phyloP scores from a whole-genome alignment of 768 basidiomycete genomes.

The Tylopilus cervinicoccineus region DNA sequence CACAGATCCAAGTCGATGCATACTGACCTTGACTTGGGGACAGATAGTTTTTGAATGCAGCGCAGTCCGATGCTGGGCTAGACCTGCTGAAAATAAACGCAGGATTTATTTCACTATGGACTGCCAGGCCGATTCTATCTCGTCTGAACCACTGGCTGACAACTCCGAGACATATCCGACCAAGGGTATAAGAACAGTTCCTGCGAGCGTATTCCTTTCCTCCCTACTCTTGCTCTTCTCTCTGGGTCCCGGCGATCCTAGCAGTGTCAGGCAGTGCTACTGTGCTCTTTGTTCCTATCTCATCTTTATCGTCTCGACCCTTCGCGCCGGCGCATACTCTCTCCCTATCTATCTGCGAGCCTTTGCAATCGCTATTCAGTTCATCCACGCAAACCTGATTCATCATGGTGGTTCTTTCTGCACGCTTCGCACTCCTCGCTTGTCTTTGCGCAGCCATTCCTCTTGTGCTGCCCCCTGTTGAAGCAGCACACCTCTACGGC shows the following conservation, averaged over 20 bases:
- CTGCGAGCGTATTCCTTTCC: constrained; percentile 18
- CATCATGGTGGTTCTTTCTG: constrained; percentile 48
- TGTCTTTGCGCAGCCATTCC: constrained; percentile 43
- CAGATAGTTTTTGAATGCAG: too few species aligned
- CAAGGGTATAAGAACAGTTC: constrained; percentile 18
- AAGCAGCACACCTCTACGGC: constrained; percentile 28
- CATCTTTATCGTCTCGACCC: constrained; percentile 19
- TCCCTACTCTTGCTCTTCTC: constrained; percentile 36
- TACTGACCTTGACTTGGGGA: not conserved
- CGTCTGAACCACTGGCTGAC: constrained; percentile 15
- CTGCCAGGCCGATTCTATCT: constrained; percentile 9
- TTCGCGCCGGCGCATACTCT: constrained; percentile 22
- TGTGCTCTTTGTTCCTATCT: constrained; percentile 17
- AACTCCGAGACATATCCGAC: constrained; percentile 12
- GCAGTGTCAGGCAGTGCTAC: constrained; percentile 14
- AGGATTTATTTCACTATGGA: constrained; percentile 8
- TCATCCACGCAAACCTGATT: constrained; percentile 12
- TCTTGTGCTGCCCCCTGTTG: constrained; percentile 29
- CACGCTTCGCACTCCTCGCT: constrained; percentile 45
- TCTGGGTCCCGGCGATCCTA: constrained; percentile 55
- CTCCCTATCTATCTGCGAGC: constrained; percentile 12
- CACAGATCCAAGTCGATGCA: not conserved
- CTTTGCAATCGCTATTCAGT: not conserved
- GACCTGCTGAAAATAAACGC: not conserved
- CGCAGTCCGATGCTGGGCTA: not conserved